phyloP scores from a whole-genome alignment of 441 rosid species.

The Mallotus repandus region DNA sequence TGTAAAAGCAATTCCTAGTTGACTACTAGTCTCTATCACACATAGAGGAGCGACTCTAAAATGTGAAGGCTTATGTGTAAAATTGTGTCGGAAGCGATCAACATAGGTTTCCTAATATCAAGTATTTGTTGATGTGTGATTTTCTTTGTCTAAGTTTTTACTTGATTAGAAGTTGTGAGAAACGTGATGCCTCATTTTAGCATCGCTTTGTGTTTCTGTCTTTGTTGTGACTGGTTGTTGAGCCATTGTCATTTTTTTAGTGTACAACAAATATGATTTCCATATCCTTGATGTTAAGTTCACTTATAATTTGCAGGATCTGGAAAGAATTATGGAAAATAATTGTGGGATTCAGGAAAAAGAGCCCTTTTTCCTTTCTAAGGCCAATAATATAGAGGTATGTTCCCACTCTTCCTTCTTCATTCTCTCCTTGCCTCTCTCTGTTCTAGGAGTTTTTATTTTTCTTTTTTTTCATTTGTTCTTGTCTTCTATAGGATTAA shows the following conservation, averaged over 20 bases:
- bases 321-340: conserved; percentile 58
- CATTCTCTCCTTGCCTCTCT: not conserved
- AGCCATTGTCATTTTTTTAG: not conserved
- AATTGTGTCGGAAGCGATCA: not conserved
- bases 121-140: not conserved
- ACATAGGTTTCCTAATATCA: no score
- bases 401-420: not conserved
- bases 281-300: not conserved
- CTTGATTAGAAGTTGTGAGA: not conserved
- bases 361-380: conserved; percentile 66
- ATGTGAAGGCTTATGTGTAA: not conserved
- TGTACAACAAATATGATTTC: conserved; percentile 5
- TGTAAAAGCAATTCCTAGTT: no score
- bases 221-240: not conserved
- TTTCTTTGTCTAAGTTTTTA: not conserved
- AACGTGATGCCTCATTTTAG: not conserved
- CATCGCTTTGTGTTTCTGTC: not conserved
- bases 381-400: conserved; percentile 49
- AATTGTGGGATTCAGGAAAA: conserved; percentile 60
- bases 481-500: not conserved
- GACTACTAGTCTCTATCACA: no score
- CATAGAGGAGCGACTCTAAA: not conserved
- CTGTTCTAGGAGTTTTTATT: not conserved
- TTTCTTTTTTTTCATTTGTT: not conserved
- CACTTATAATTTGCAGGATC: conserved; percentile 44